A percentile compares a stretch with the other conserved stretches of the same genome.
Conservation (phyloP, 192 early-diverging fungal species). For the Jimgerdemannia flammicorona region DNA sequence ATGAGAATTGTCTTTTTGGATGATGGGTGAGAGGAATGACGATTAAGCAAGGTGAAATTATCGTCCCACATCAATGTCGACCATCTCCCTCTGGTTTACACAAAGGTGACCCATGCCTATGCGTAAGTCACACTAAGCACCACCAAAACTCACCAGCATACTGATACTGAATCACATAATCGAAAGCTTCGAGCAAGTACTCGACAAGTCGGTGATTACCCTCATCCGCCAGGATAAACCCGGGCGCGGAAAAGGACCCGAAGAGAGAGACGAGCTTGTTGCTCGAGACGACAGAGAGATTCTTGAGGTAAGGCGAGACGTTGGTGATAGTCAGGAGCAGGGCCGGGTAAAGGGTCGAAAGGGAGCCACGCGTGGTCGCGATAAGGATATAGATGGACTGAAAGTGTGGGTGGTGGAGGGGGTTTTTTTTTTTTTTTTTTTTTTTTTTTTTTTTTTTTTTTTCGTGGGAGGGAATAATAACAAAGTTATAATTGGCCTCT, state of each 20-base stretch:
- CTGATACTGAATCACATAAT: slow-evolving; percentile 85
- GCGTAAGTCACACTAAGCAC: background rate
- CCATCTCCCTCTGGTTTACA: no score
- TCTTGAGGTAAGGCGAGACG: slow-evolving; percentile 76
- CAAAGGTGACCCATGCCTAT: background rate
- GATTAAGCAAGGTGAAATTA: background rate
- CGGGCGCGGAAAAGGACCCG: slow-evolving; percentile 69
- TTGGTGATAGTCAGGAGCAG: slow-evolving; percentile 78
- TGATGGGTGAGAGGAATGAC: background rate
- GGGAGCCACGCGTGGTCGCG: slow-evolving; percentile 62
- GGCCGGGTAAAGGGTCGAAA: slow-evolving; percentile 71
- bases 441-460: slow-evolving; percentile 1
- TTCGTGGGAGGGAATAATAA: no score
- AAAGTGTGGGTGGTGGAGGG: background rate
- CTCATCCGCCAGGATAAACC: slow-evolving; percentile 78
- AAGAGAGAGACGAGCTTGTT: slow-evolving; percentile 75
- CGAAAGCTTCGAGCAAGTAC: slow-evolving; percentile 77
- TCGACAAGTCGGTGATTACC: slow-evolving; percentile 69
- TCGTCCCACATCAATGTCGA: no score
- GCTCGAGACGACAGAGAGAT: slow-evolving; percentile 63
- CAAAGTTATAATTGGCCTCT: background rate
- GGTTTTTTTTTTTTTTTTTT: background rate
- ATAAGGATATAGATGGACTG: slow-evolving; percentile 75
- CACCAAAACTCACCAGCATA: slow-evolving; percentile 46
- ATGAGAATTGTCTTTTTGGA: slow-evolving; percentile 63